Conservation (phyloP, 805 yeast species). For the Nakazawaea molendinolei region DNA sequence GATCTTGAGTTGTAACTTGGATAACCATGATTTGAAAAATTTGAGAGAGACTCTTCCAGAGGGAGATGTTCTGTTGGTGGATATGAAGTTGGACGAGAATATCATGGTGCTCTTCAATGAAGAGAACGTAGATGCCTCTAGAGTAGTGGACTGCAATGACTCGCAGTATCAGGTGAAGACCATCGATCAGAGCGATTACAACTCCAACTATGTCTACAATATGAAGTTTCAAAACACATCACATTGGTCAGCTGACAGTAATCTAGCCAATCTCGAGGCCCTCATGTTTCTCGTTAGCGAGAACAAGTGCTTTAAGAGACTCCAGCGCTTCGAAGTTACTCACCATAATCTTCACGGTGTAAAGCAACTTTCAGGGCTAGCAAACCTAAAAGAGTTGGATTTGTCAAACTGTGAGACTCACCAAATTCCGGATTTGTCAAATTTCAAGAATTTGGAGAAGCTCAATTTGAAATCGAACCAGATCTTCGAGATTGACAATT, state of each 20-base stretch:
- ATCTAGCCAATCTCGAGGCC: not conserved
- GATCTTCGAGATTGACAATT: slow-evolving; percentile 9
- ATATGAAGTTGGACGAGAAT: slow-evolving; percentile 9
- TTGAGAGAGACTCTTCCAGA: slow-evolving; percentile 1
- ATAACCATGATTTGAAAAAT: slow-evolving; percentile 5
- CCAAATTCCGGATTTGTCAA: slow-evolving; percentile 53
- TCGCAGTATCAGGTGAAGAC: slow-evolving; percentile 4
- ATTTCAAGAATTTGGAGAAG: slow-evolving; percentile 45
- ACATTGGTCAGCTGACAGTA: slow-evolving; percentile 9
- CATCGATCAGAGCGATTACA: not conserved
- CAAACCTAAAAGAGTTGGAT: slow-evolving; percentile 50
- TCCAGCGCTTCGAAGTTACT: slow-evolving; percentile 4
- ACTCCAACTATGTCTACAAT: slow-evolving; percentile 1
- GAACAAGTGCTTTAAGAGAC: slow-evolving; percentile 3
- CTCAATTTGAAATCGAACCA: slow-evolving; percentile 49
- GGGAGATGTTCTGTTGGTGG: slow-evolving; percentile 1
- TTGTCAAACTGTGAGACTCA: slow-evolving; percentile 75
- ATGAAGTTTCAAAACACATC: slow-evolving; percentile 8
- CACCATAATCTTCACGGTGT: slow-evolving; percentile 22
- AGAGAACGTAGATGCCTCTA: not conserved
- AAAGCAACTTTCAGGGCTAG: slow-evolving; percentile 40
- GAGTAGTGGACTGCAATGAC: slow-evolving; percentile 2
- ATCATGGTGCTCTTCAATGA: slow-evolving; percentile 8
- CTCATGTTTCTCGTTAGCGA: not conserved
- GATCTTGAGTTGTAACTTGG: slow-evolving; percentile 1